These are phyloP conservation scores for Cystobasidium pallidum DNA, from an alignment of 1,284 basidiomycete genomes.

Conservation along the genomic window DNA sequence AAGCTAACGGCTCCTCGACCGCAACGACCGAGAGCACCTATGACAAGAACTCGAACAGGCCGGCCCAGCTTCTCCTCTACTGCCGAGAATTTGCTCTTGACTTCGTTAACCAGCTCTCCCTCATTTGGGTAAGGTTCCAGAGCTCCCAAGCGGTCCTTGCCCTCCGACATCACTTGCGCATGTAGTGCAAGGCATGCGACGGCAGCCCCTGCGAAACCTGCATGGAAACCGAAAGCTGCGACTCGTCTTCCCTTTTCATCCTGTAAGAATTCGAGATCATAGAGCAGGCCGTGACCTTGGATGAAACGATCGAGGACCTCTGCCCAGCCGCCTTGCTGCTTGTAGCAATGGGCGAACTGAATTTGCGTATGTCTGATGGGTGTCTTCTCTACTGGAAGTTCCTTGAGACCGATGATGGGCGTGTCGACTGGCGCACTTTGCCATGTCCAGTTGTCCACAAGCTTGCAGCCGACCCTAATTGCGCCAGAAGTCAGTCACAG, in stretches of 20 bases:
- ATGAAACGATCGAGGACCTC: conserved; percentile 85
- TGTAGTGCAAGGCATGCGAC: conserved; percentile 85
- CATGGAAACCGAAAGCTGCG: conserved; percentile 99
- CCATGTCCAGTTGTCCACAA: conserved; percentile 91
- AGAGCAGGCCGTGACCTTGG: conserved; percentile 79
- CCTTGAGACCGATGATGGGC: conserved; percentile 95
- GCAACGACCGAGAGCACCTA: conserved; percentile 93
- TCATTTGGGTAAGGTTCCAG: conserved; percentile 83
- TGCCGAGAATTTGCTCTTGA: conserved; percentile 61
- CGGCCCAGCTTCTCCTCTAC: conserved; percentile 66
- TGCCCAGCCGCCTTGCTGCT: conserved; percentile 92
- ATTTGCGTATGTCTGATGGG: conserved; percentile 93
- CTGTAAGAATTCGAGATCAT: conserved; percentile 95
- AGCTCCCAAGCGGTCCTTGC: conserved; percentile 64
- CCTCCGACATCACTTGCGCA: conserved; percentile 65
- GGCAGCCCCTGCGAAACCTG: conserved; percentile 96
- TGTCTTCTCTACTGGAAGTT: conserved; percentile 78
- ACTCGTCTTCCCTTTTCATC: conserved; percentile 84
- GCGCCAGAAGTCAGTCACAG: too few relatives aligned
- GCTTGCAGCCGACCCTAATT: conserved; percentile 85
- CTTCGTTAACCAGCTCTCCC: conserved; percentile 73
- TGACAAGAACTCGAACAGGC: conserved; percentile 85
- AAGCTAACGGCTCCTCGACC: conserved; percentile 95
- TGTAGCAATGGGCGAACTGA: conserved; percentile 99
- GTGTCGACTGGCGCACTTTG: conserved; percentile 71